Base-by-base conservation (phyloP, 164 flowering plant species). In the Litsea cubeba region DNA sequence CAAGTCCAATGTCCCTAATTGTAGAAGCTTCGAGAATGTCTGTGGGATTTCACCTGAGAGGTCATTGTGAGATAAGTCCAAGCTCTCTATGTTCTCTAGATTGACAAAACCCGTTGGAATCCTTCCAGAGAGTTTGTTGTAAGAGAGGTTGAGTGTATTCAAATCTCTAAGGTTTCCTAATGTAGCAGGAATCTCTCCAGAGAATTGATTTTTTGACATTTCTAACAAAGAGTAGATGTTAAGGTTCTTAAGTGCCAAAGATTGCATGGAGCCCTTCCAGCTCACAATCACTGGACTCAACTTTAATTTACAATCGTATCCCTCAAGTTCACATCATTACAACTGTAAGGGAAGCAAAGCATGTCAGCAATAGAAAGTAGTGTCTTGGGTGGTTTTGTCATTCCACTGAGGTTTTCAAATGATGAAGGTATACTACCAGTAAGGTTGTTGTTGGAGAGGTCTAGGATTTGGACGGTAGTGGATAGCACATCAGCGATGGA, bases 251-350 rank as follows among this genome's bases (percentile, higher is more conserved):
- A 73, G 74, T 7, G 88, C 68, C 30, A 86, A 74, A 28, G 83
- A 78, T 78, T 73, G 89, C 57, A 79, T 71, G 0, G 85, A 75
- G 26, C 77, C 83, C 79, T 88, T 86, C 89, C 91, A 88, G 70
- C 76, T 82, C 65, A 86, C 81, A 12, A 76, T 62, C 76, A 85
- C 64, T 70, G 85, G 83, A 25, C 69, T 73, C 68, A 74, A 80
- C 68, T 77, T 83, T n/a, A n/a, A n/a, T n/a, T n/a, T 8, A 12
- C 58, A 18, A 3, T 14, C 0, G 0, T 54, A 3, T 54, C 58
- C 3, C 20, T 54, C 28, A 63, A 22, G 26, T 7, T 60, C 73
- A 86, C 68, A 71, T 79, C 67, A 1, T 20, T n/a, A 74, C 81
- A 22, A 40, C 5, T 75, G 28, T 66, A 78, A 0, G 35, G 26